Evolutionary conservation across 164 flowering plant genomes (phyloP).

Genomic region (Warburgia ugandensis): DNA sequence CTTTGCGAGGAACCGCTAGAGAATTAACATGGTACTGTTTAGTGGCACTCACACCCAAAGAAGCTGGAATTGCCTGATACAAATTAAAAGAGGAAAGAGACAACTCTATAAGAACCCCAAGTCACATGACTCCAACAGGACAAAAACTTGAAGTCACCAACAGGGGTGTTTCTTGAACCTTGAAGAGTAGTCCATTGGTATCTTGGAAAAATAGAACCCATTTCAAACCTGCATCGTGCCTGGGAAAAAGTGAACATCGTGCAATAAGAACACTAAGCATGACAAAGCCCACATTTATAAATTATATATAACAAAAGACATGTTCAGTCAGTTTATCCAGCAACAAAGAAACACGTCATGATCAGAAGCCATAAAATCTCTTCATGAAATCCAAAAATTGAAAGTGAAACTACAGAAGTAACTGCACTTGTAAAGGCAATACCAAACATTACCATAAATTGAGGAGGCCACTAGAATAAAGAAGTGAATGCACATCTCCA

Average conservation of each 20-base stretch:
- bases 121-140: not conserved
- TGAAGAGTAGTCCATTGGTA: slow-evolving; percentile 95
- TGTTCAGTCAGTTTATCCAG: too few species aligned
- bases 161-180: slow-evolving; percentile 32
- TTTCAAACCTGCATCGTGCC: slow-evolving; percentile 78
- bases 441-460: slow-evolving; percentile 47
- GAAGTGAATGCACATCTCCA: slow-evolving; percentile 97
- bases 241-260: slow-evolving; percentile 23
- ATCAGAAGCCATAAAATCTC: not conserved
- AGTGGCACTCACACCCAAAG: slow-evolving; percentile 84
- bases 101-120: slow-evolving; percentile 3
- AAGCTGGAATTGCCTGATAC: slow-evolving; percentile 84
- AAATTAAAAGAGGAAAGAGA: slow-evolving; percentile 3
- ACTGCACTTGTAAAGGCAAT: not conserved
- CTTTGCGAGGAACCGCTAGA: slow-evolving; percentile 97
- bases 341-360: not conserved
- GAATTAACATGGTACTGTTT: slow-evolving; percentile 87
- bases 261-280: too few species aligned
- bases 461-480: slow-evolving; percentile 82
- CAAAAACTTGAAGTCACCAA: not conserved
- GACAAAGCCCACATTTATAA: too few species aligned
- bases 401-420: not conserved
- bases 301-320: not conserved
- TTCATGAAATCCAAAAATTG: too few species aligned
- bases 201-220: slow-evolving; percentile 99